phyloP scores from a whole-genome alignment of 2,329 filamentous ascomycete genomes.

The Microcyclosporella mali region DNA sequence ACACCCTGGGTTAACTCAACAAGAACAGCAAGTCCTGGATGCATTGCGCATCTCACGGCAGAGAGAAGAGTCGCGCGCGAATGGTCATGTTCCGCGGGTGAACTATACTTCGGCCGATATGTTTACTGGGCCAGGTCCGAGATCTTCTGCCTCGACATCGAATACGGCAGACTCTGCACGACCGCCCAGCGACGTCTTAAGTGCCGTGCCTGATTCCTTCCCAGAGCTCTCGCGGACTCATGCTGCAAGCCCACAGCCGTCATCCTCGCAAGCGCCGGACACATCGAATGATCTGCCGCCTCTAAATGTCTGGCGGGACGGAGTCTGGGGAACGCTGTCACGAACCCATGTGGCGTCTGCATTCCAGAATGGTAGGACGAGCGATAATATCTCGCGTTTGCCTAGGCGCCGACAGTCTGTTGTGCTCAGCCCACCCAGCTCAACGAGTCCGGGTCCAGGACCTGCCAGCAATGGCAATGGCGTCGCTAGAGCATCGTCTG shows the following conservation, averaged over 20 bases:
- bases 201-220: constrained; percentile 22
- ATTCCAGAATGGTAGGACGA: constrained; percentile 2
- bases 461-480: constrained; percentile 2
- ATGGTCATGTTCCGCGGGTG: constrained; percentile 33
- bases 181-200: constrained; percentile 23
- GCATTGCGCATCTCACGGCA: constrained; percentile 40
- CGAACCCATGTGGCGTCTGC: constrained; percentile 4
- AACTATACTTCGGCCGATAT: constrained; percentile 37
- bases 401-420: constrained; percentile 38
- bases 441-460: constrained; percentile 7
- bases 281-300: constrained; percentile 9
- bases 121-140: constrained; percentile 17
- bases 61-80: constrained; percentile 37
- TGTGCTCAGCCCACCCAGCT: constrained; percentile 29
- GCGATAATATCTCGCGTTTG: constrained; percentile 19
- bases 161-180: constrained; percentile 15
- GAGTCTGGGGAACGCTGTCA: constrained; percentile 9
- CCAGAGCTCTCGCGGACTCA: constrained; percentile 25
- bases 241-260: constrained; percentile 13
- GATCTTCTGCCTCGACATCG: constrained; percentile 11
- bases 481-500: constrained; percentile 3
- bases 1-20: constrained; percentile 40
- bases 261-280: constrained; percentile 5
- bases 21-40: constrained; percentile 43
- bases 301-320: constrained; percentile 12